These are phyloP conservation scores for Fomitopsis palustris DNA, from an alignment of 1,284 basidiomycete species.

Conservation along the genomic window DNA sequence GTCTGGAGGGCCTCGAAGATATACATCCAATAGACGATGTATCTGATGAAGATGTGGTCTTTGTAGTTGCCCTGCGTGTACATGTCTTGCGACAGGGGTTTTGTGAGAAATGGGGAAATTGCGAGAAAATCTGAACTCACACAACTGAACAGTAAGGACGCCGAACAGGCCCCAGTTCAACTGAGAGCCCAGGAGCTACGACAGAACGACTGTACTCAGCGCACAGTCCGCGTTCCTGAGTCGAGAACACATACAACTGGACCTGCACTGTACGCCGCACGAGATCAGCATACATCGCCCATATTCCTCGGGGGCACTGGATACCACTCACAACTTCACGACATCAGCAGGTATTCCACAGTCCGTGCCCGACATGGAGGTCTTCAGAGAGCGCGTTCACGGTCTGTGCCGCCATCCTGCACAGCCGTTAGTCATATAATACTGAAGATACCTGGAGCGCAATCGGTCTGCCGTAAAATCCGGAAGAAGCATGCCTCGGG, in stretches of 20 bases:
- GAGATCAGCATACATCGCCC: neutral
- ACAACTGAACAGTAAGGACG: slow-evolving; percentile 18
- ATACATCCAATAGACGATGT: slow-evolving; percentile 12
- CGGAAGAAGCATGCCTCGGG: neutral
- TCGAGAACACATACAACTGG: neutral
- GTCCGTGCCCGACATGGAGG: neutral
- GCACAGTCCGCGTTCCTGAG: neutral
- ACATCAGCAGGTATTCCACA: neutral
- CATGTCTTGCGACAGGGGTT: slow-evolving; percentile 16
- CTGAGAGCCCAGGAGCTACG: slow-evolving; percentile 15
- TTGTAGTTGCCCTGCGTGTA: slow-evolving; percentile 25
- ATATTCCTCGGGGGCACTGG: neutral
- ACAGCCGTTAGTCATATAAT: neutral
- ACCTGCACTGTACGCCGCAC: neutral
- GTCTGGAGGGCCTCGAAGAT: neutral
- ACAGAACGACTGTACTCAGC: neutral
- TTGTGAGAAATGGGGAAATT: neutral
- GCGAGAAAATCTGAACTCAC: slow-evolving; percentile 6
- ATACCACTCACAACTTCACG: neutral
- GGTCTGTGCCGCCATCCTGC: neutral
- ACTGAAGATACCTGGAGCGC: neutral
- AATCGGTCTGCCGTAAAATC: neutral
- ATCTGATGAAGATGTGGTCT: slow-evolving; percentile 18
- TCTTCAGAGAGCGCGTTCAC: neutral
- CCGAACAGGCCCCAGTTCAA: slow-evolving; percentile 27